These are phyloP conservation scores for Sapria himalayana DNA, from an alignment of 345 rosid species.

Conservation along the genomic window DNA sequence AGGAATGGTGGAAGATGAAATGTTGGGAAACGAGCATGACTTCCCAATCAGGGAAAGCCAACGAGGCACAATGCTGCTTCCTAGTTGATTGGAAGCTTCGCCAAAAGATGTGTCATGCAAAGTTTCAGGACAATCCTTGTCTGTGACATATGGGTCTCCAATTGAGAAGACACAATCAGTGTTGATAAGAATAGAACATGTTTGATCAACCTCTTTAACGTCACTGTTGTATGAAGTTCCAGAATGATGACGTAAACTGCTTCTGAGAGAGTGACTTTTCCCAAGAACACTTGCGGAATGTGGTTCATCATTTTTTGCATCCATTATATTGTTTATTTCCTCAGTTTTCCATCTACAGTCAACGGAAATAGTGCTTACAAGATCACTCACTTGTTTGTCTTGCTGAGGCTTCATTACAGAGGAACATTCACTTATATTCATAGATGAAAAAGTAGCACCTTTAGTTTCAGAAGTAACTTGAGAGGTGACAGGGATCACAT, in stretches of 20 bases:
- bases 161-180: conserved; percentile 34
- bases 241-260: conserved; percentile 28
- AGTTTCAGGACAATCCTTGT: conserved; percentile 23
- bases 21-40: conserved; percentile 38
- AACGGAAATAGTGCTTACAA: conserved; percentile 11
- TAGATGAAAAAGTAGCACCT: conserved; percentile 14
- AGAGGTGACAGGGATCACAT: conserved; percentile 20
- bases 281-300: conserved; percentile 18
- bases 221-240: no score
- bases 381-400: conserved; percentile 13
- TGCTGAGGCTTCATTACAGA: conserved; percentile 11
- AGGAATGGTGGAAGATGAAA: conserved; percentile 12
- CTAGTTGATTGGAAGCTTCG: conserved; percentile 22
- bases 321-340: conserved; percentile 18
- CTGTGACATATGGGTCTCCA: conserved; percentile 34
- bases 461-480: conserved; percentile 21
- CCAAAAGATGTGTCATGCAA: conserved; percentile 19
- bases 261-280: conserved; percentile 61
- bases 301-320: conserved; percentile 10
- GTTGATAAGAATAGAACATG: conserved; percentile 19
- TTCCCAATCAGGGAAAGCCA: conserved; percentile 20
- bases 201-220: no score
- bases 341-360: conserved; percentile 34
- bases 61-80: conserved; percentile 18
- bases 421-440: conserved; percentile 14